These are phyloP conservation scores for Umbelopsis sp. DNA, from an alignment of 192 early-diverging fungal genomes.

Conservation along the genomic window DNA sequence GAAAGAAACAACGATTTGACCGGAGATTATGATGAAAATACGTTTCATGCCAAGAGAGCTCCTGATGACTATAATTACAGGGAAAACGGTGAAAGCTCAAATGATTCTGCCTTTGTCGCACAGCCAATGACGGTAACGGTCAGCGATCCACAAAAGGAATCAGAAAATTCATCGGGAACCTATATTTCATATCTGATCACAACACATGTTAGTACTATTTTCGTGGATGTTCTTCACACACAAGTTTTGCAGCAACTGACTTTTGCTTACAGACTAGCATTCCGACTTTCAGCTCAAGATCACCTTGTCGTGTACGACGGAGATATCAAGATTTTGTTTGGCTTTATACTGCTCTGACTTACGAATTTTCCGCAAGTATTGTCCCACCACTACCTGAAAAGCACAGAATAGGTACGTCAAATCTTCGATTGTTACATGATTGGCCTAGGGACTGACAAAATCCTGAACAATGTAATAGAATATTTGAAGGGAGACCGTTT, in stretches of 20 bases:
- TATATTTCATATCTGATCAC: conserved; percentile 85
- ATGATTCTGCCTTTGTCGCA: conserved; percentile 10
- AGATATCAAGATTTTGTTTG: conserved; percentile 96
- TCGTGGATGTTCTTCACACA: not conserved
- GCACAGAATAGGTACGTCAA: conserved; percentile 75
- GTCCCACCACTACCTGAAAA: conserved; percentile 91
- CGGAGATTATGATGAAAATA: conserved; percentile 8
- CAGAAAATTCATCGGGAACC: conserved; percentile 80
- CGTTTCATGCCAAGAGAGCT: conserved; percentile 3
- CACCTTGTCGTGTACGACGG: conserved; percentile 71
- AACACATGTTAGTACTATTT: conserved; percentile 60
- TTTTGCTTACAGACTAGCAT: conserved; percentile 57
- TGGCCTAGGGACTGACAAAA: not conserved
- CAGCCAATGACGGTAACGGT: conserved; percentile 64
- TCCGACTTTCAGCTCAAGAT: conserved; percentile 51
- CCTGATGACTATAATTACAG: not conserved
- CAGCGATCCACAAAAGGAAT: conserved; percentile 84
- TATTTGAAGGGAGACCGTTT: conserved; percentile 97
- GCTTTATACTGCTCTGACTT: conserved; percentile 74
- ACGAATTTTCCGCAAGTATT: conserved; percentile 81
- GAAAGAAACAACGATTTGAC: not conserved
- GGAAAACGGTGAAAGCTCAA: not conserved
- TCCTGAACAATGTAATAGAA: conserved; percentile 49
- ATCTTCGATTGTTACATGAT: not conserved
- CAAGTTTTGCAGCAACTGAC: not conserved